These are phyloP conservation scores for Schizosaccharomyces osmophilus DNA, from an alignment of 805 yeast species.

Conservation along the genomic window DNA sequence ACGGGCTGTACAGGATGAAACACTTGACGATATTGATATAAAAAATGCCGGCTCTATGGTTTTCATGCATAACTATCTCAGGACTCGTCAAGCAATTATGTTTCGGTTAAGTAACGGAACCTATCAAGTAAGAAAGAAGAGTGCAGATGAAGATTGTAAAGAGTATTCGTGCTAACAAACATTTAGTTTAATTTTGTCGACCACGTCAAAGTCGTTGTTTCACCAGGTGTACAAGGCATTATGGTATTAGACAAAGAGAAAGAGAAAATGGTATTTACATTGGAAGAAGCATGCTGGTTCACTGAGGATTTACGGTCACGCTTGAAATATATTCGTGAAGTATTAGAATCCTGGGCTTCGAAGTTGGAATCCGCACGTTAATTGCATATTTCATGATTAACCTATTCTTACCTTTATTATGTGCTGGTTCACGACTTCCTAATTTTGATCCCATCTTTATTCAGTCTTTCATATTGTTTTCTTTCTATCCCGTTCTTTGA, in stretches of 20 bases:
- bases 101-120: constrained; percentile 82
- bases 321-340: background rate
- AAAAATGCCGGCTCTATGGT: constrained; percentile 10
- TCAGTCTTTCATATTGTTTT: too few species aligned
- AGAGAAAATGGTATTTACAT: background rate
- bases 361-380: background rate
- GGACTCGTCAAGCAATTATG: constrained; percentile 63
- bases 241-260: background rate
- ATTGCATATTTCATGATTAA: background rate
- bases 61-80: constrained; percentile 47
- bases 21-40: constrained; percentile 23
- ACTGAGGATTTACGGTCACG: background rate
- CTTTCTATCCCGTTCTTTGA: too few species aligned
- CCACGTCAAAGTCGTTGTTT: background rate
- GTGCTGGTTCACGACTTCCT: background rate
- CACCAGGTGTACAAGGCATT: background rate
- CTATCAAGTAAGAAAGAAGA: constrained; percentile 24
- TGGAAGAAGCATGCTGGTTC: background rate
- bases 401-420: background rate
- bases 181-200: background rate
- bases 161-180: background rate
- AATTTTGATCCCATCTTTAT: background rate
- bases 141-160: background rate
- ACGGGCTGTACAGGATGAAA: background rate
- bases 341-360: background rate